Base-by-base conservation (phyloP, 1,284 basidiomycete genomes). In the Tilletia setariae region DNA sequence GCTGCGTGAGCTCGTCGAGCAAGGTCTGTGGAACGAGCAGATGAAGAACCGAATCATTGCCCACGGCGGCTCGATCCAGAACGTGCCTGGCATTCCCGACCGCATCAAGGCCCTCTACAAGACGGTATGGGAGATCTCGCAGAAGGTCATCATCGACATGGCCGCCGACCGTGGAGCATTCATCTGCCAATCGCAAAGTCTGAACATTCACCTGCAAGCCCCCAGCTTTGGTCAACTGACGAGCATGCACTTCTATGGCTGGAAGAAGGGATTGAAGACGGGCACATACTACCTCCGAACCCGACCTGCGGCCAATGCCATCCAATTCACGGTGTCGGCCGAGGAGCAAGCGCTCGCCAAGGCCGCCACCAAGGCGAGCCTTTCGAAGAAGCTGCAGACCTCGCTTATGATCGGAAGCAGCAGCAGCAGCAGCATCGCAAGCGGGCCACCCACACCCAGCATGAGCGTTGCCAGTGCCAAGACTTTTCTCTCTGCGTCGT, bases 41-140 rank as follows among this genome's bases (percentile, higher is more conserved):
- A 98, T 98, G 95, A 97, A 97, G 88, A 96, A 98, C 85, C 90
- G 92, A 86, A 93, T 98, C 84, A 98, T 99, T 76, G 96, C 96
- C 8, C 91, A 96, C 85, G 91, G 94, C 79, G 95, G 83, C 53
- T 97, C 94, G 15, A 88, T 99, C 67, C 95, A 98, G 72, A 80
- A 81, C 68, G 75, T 82, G 32, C 76, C 79, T 66, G 81, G 79
- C 44, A 82, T 82, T 59, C 81, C 81, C 25, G 79, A 82, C 69
- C 72, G 74, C 25, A 79, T 83, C 73, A 83, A 98, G 86, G 90
- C 91, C 4, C 93, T 97, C 84, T 97, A 96, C 88, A 96, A 95
- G 64, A 97, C 94, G 11, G 94, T 97, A 62, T 99, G 96, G 96
- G 96, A 99, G 86, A 96, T 99, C 84, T 91, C 89, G 69, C 96